Base-by-base conservation (phyloP, 164 flowering plant genomes). In the Malania oleifera region DNA sequence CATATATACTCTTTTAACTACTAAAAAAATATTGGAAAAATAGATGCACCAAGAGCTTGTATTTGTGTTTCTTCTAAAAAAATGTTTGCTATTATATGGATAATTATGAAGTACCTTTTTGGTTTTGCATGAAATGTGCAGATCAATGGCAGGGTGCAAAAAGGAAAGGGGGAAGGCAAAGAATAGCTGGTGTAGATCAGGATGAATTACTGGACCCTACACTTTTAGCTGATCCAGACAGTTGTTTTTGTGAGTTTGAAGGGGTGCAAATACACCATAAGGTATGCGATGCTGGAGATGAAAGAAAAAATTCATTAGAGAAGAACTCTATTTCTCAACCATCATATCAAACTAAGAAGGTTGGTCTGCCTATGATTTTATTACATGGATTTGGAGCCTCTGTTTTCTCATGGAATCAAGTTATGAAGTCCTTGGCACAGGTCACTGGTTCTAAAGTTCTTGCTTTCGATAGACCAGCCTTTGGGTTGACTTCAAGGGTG, bases 401-500 rank as follows among this genome's bases (percentile, higher is more conserved):
- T 50, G 70, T 85, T 59, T 93, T 81, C 72, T 89, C 98, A 6
- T 93, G 98, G 98, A 59, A 69, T 57, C 75, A 68, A 59, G 95
- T 75, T 46, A 77, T 86, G 87, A 87, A 82, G 79, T 85, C 80
- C 46, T 75, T 93, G 62, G 90, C 96, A 9, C 60, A 47, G 22
- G 31, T 72, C 58, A 67, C 59, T 54, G 78, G 82, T 57, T 77
- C 89, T 3, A 84, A 82, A 74, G 95, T 86, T 64, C 82, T 89
- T 72, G 91, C 98, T 54, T 93, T 93, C 76, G 98, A 93, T 66
- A 80, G 98, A 67, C 98, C 98, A 29, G 98, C 96, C 41, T 93
- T 93, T 76, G 98, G 96, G 29, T 69, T 93, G 71, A 89, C 98
- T 26, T 83, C 98, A 31, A 80, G 98, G 70, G 65, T 77, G 44